Evolutionary conservation across 495 filamentous ascomycete genomes (phyloP), one percentile per base, ranked within the genome.

Genomic region (Cetradonia linearis): DNA sequence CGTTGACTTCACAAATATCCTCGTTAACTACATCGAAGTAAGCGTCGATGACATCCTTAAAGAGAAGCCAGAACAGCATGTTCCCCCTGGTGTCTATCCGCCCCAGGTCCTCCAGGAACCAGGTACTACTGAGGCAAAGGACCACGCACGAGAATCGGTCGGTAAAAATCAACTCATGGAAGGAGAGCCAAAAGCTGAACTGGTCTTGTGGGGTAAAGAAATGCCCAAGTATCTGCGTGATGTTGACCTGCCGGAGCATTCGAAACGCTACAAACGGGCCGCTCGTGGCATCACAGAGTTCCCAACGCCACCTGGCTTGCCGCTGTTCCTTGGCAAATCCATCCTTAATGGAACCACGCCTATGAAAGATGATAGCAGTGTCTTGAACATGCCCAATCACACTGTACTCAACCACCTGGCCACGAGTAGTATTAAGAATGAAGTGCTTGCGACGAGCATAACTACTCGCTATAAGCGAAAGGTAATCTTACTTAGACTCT

Each of bases 401-500:
- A 96, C 93, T 3, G 89, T 98, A 30, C 73, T 98, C 64, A 98
- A 98, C 65, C 93, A 98, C 70, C 76, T 98, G 50, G 92, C 92
- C n/a, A 98, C 93, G 5, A 96, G 91, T 76, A 96, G 91, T 72
- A 98, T 98, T 72, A 96, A 95, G 73, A 88, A 95, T 61, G 87
- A 88, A 58, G 87, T 97, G 31, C 78, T 98, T 61, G 93, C 94
- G n/a, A 93, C 95, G 4, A 96, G 90, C 69, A 93, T 89, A 20
- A 98, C 93, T 18, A 98, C 94, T 23, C 81, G 93, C 73, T 97
- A 97, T 72, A 92, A 89, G 77, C 85, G 85, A 70, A 98, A 98
- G 85, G 93, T 95, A 75, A 64, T 74, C 44, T 3, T 33, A 23
- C 40, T 55, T 25, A 52, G 13, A 33, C 28, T 58, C 16, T 56